These are phyloP conservation scores for Didymellaceae sp. DNA, from an alignment of 2,329 filamentous ascomycete genomes.

Conservation along the genomic window DNA sequence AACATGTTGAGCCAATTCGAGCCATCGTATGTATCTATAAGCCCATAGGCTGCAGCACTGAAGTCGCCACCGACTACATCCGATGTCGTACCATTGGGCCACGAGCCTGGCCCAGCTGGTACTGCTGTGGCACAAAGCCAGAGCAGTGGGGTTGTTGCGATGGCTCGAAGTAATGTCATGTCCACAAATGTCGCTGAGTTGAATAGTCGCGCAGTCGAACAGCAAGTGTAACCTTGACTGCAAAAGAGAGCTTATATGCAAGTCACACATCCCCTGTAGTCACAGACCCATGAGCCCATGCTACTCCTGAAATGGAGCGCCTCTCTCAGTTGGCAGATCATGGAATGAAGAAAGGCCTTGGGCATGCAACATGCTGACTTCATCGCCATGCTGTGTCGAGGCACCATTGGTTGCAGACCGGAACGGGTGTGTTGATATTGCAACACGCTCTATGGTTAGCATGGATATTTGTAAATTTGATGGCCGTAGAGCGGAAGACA, in stretches of 20 bases:
- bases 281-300: no score
- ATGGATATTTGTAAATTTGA: neutral
- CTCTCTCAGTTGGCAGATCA: neutral
- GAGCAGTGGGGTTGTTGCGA: conserved; percentile 28
- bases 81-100: conserved; percentile 30
- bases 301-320: neutral
- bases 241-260: conserved; percentile 2
- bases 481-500: neutral
- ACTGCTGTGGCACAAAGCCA: conserved; percentile 27
- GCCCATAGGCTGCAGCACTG: conserved; percentile 30
- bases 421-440: neutral
- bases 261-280: neutral
- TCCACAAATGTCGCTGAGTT: neutral
- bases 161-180: conserved; percentile 26
- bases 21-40: conserved; percentile 47
- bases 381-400: neutral
- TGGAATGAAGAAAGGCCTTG: neutral
- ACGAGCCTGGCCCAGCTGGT: conserved; percentile 29
- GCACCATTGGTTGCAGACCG: neutral
- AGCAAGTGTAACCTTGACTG: neutral
- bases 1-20: conserved; percentile 50
- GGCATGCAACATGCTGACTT: neutral
- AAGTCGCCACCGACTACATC: conserved; percentile 17
- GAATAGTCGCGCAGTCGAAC: neutral
- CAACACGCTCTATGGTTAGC: neutral